These are phyloP conservation scores for Tetracladium marchalianum DNA, from an alignment of 495 filamentous ascomycete genomes.

Conservation along the genomic window DNA sequence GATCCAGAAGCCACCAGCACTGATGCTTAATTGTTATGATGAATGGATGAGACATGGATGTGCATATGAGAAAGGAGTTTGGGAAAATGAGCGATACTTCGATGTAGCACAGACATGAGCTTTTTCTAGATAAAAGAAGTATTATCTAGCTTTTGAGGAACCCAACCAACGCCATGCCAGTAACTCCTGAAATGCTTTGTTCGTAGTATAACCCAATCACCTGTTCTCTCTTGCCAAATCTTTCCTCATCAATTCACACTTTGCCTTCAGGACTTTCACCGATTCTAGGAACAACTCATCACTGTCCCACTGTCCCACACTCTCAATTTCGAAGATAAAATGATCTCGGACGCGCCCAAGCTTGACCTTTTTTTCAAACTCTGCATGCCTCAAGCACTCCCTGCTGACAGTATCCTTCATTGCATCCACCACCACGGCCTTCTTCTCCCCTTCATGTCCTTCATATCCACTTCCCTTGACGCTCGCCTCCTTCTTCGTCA, in stretches of 20 bases:
- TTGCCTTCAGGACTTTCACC: conserved; percentile 72
- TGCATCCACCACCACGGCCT: conserved; percentile 79
- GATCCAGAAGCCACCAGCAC: neutral
- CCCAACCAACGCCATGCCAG: conserved; percentile 15
- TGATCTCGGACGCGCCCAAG: conserved; percentile 84
- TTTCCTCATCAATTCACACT: conserved; percentile 55
- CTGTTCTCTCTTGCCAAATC: conserved; percentile 32
- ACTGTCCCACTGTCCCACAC: conserved; percentile 84
- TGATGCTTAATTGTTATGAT: neutral
- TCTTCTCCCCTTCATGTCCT: conserved; percentile 61
- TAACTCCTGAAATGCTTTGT: conserved; percentile 14
- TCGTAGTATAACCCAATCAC: neutral
- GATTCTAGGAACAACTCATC: conserved; percentile 85
- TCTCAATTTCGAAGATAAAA: conserved; percentile 95
- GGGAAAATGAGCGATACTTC: conserved; percentile 1
- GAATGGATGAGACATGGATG: neutral
- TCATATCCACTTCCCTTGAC: conserved; percentile 55
- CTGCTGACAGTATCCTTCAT: conserved; percentile 86
- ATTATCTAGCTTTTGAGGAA: conserved; percentile 5
- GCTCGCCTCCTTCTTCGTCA: conserved; percentile 56
- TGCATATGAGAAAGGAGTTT: neutral
- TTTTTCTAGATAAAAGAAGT: conserved; percentile 1
- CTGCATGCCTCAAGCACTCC: conserved; percentile 82
- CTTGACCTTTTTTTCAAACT: conserved; percentile 92
- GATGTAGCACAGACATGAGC: neutral